Percentiles rank a stretch among this genome's conserved stretches.
Evolutionary conservation across 192 early-diverging fungal species (phyloP).

Genomic region (Coemansia sp.): DNA sequence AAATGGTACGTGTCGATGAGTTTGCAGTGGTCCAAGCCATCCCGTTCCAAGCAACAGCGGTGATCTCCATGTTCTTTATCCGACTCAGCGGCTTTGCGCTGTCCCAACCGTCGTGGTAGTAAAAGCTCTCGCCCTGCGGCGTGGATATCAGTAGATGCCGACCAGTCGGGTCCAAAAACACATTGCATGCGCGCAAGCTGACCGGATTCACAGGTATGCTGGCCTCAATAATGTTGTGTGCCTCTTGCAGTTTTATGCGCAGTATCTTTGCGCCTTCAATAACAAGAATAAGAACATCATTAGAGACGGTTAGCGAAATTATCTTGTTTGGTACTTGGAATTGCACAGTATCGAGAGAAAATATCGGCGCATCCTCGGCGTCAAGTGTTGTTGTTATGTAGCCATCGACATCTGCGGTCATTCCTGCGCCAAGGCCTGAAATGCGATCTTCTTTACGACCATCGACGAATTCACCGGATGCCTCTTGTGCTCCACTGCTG

Average conservation of each 20-base stretch:
- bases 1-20: conserved; percentile 74
- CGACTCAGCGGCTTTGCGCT: conserved; percentile 76
- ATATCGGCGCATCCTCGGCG: conserved; percentile 59
- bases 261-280: conserved; percentile 74
- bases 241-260: conserved; percentile 87
- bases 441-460: neutral
- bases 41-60: conserved; percentile 91
- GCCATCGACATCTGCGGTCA: conserved; percentile 23
- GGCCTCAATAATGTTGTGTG: conserved; percentile 57
- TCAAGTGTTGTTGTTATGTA: conserved; percentile 48
- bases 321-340: conserved; percentile 81
- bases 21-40: conserved; percentile 37
- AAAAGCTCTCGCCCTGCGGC: conserved; percentile 88
- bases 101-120: conserved; percentile 84
- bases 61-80: conserved; percentile 79
- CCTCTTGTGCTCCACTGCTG: conserved; percentile 8
- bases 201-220: conserved; percentile 33
- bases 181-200: conserved; percentile 51
- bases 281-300: conserved; percentile 81
- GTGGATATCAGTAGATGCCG: conserved; percentile 89
- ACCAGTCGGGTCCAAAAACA: conserved; percentile 88
- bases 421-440: conserved; percentile 5
- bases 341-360: conserved; percentile 86
- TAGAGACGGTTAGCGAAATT: conserved; percentile 74
- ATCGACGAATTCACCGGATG: conserved; percentile 10